phyloP scores from a whole-genome alignment of 164 flowering plant genomes.

The Tetracentron sinense region DNA sequence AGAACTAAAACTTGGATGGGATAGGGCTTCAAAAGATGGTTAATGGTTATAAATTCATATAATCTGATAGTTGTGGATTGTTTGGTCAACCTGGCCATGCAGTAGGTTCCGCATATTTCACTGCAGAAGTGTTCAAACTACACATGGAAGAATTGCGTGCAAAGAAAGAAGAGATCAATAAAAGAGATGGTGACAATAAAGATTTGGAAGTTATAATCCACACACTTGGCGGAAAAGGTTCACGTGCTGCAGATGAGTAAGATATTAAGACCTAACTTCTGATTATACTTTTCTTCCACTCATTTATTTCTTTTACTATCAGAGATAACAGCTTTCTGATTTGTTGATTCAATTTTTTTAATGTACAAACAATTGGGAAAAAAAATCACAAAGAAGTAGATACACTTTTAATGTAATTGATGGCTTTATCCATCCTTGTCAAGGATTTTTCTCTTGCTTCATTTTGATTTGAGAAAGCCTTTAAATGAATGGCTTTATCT shows the following conservation, averaged over 20 bases:
- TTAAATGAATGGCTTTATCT: too few species aligned
- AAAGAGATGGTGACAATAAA: slow-evolving; percentile 60
- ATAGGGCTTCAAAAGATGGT: too few species aligned
- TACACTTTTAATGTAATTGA: not conserved
- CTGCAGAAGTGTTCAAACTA: slow-evolving; percentile 61
- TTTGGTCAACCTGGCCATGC: too few species aligned
- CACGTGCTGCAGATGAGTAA: not conserved
- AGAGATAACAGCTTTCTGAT: not conserved
- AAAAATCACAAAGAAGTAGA: too few species aligned
- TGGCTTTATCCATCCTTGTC: not conserved
- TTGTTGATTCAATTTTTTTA: not conserved
- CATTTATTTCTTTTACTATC: not conserved
- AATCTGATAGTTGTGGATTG: too few species aligned
- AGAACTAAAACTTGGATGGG: too few species aligned
- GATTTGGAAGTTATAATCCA: slow-evolving; percentile 70
- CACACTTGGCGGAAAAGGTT: slow-evolving; percentile 58
- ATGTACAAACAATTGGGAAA: too few species aligned
- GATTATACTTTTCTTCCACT: too few species aligned
- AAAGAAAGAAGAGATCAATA: slow-evolving; percentile 60
- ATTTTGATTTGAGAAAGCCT: too few species aligned
- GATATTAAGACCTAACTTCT: too few species aligned
- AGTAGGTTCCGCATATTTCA: not conserved
- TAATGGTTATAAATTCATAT: too few species aligned
- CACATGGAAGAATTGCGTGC: slow-evolving; percentile 74
- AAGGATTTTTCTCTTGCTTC: not conserved